A percentile compares a stretch with the other conserved stretches of the same genome.
Conservation (phyloP, 495 filamentous ascomycete genomes). For the Penicillium fimorum region DNA sequence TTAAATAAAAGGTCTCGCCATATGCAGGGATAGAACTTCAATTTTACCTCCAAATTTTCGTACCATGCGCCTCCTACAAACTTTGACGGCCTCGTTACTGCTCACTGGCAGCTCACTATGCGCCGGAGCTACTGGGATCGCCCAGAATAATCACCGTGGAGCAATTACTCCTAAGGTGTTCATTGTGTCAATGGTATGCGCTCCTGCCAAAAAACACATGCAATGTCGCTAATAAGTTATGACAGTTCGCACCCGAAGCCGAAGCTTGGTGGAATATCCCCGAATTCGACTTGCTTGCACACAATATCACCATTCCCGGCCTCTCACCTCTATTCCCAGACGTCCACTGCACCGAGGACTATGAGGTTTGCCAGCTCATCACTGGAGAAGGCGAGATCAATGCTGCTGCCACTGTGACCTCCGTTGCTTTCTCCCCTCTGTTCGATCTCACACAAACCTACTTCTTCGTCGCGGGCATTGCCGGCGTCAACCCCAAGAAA, state of each 20-base stretch:
- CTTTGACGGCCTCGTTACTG: constrained; percentile 19
- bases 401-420: constrained; percentile 60
- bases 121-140: constrained; percentile 7
- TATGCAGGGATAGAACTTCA: neutral
- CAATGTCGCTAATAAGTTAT: neutral
- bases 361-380: constrained; percentile 60
- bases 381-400: constrained; percentile 69
- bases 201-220: neutral
- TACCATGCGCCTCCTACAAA: constrained; percentile 16
- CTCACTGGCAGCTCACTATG: constrained; percentile 17
- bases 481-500: constrained; percentile 66
- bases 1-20: neutral
- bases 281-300: constrained; percentile 58
- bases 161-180: constrained; percentile 62
- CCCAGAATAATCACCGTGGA: constrained; percentile 19
- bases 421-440: constrained; percentile 55
- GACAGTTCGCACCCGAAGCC: constrained; percentile 65
- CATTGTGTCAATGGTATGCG: constrained; percentile 65
- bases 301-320: constrained; percentile 66
- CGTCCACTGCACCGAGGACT: constrained; percentile 59
- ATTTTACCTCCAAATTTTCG: neutral
- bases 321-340: constrained; percentile 63
- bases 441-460: constrained; percentile 69
- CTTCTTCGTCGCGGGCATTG: constrained; percentile 70
- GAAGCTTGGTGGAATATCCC: constrained; percentile 63